These are phyloP conservation scores for Penicillium sp. DNA, from an alignment of 2,329 filamentous ascomycete genomes.

Conservation along the genomic window DNA sequence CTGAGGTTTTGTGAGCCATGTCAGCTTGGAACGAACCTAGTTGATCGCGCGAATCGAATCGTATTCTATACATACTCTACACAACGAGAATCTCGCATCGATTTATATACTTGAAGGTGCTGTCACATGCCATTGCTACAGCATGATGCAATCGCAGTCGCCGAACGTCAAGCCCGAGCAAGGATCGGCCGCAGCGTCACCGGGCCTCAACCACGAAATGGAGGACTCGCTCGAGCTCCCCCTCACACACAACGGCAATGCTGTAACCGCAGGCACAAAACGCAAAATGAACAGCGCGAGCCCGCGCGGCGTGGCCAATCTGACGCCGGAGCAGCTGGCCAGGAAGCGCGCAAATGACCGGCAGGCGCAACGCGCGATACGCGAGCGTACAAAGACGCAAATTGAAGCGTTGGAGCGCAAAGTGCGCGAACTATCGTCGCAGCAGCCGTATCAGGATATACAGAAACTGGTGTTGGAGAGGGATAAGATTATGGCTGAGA, in stretches of 20 bases:
- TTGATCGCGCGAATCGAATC: background rate
- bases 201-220: background rate
- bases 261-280: constrained; percentile 32
- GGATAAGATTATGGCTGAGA: constrained; percentile 73
- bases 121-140: background rate
- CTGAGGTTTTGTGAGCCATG: background rate
- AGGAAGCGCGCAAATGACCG: constrained; percentile 90
- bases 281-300: constrained; percentile 39
- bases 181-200: background rate
- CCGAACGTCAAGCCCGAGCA: constrained; percentile 8
- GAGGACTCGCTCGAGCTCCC: background rate
- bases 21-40: background rate
- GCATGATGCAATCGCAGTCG: constrained; percentile 1
- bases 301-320: constrained; percentile 74
- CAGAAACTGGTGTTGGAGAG: constrained; percentile 72
- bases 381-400: constrained; percentile 74
- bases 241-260: background rate
- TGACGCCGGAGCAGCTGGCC: constrained; percentile 82
- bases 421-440: constrained; percentile 71
- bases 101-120: background rate
- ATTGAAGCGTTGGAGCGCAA: constrained; percentile 70
- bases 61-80: too few relatives aligned
- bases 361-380: constrained; percentile 79
- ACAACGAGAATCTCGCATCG: background rate
- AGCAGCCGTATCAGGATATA: constrained; percentile 79